Evolutionary conservation across 352 stramenopile genomes (phyloP), one percentile per base, ranked within the genome.

Genomic region (Pythium coloratum): DNA sequence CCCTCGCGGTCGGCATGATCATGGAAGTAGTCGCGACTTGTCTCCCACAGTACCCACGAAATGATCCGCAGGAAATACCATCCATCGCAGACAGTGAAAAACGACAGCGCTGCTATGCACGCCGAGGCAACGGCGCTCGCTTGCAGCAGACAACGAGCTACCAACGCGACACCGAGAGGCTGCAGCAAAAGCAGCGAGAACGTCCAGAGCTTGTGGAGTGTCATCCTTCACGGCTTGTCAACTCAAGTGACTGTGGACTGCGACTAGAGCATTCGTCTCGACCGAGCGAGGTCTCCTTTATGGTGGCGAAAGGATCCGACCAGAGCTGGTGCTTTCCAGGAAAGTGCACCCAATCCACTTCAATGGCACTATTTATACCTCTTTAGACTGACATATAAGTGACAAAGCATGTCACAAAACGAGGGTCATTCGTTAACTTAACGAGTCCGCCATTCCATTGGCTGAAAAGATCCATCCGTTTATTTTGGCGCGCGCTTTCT

Each of bases 31-130:
- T 49, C 16, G 40, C 40, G 40, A 49, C 14, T 49, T 24, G 12
- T 42, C 33, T 75, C 55, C 32, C 40, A 46, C 13, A 72, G 44
- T 8, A 51, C 33, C 24, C 30, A 59, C 20, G 76, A 36, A 46
- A 63, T 62, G 33, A 83, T 58, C 9, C 73, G 40, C 57, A 89
- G 28, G 65, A 94, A 92, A 68, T 94, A 94, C 86, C 86, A 92
- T 33, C 72, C 69, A 58, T 94, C 86, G 44, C 82, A 89, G 53
- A 84, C 79, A 18, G 74, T 73, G 70, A 92, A 90, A 59, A 70
- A 64, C 47, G 80, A 81, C 16, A 88, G 67, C 9, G 61, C 55
- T 10, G 77, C 81, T 6, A 85, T 40, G 24, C 67, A 40, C 28
- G 24, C 26, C 13, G 58, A 36, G 0, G 59, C 26, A 0, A 14